Evolutionary conservation across 768 basidiomycete species (phyloP).

Genomic region (Termitomyces bulborhizus): DNA sequence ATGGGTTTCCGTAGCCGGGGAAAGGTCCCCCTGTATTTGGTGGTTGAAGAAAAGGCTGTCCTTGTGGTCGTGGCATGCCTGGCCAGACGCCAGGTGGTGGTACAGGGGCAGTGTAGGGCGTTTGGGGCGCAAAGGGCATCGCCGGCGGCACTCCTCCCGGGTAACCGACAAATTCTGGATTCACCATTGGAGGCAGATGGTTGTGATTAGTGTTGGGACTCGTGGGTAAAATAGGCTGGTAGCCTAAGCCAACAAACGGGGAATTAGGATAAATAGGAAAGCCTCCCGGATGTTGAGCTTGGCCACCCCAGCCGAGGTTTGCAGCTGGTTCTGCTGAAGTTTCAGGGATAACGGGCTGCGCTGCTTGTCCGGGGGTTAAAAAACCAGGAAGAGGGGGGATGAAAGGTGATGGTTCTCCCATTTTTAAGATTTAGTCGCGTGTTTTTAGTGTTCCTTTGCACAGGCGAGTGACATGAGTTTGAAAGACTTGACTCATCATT

Average conservation of each 20-base stretch:
- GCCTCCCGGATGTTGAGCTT: not conserved
- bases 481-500: not conserved
- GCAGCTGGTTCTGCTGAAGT: not conserved
- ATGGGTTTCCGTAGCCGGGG: not conserved
- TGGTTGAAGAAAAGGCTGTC: not conserved
- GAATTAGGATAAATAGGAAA: not conserved
- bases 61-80: not conserved
- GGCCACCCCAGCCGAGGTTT: not conserved
- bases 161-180: not conserved
- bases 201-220: not conserved
- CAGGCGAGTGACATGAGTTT: not conserved
- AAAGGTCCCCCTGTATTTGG: not conserved
- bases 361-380: not conserved
- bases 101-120: slow-evolving; percentile 2
- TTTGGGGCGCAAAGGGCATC: not conserved
- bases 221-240: not conserved
- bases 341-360: slow-evolving; percentile 5
- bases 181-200: not conserved
- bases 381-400: not conserved
- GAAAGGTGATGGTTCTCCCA: not conserved
- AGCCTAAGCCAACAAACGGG: not conserved
- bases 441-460: not conserved
- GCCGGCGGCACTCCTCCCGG: not conserved
- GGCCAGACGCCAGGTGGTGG: not conserved
- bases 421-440: not conserved